These are phyloP conservation scores for Botrytis deweyae DNA, from an alignment of 2,329 filamentous ascomycete genomes.

Conservation along the genomic window DNA sequence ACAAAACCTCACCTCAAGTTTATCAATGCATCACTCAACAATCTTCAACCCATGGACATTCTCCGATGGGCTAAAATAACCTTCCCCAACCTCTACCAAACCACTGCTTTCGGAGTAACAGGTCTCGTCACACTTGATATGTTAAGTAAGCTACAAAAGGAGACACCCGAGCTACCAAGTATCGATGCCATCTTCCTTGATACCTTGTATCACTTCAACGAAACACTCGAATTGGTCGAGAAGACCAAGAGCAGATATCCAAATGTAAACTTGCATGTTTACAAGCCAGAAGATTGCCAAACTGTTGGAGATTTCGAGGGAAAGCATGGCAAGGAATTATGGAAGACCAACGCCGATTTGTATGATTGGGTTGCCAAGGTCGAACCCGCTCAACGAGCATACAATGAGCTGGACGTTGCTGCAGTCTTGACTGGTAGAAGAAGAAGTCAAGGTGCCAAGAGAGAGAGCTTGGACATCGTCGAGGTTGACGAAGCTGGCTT, in stretches of 20 bases:
- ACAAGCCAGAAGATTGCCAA: conserved; percentile 76
- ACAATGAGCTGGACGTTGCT: conserved; percentile 80
- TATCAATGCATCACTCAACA: conserved; percentile 85
- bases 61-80: conserved; percentile 89
- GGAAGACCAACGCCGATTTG: conserved; percentile 80
- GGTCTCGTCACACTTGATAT: conserved; percentile 83
- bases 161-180: conserved; percentile 58
- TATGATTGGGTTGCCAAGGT: conserved; percentile 99
- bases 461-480: conserved; percentile 85
- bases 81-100: conserved; percentile 86
- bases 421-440: conserved; percentile 91
- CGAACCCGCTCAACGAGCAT: conserved; percentile 90
- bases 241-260: conserved; percentile 75
- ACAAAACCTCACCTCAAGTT: conserved; percentile 85
- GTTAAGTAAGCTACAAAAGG: conserved; percentile 69
- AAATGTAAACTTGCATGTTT: conserved; percentile 78
- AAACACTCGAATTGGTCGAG: conserved; percentile 73
- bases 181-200: conserved; percentile 78
- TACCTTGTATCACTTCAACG: conserved; percentile 78
- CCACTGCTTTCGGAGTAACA: conserved; percentile 78
- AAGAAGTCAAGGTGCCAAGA: conserved; percentile 88
- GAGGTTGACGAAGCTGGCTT: conserved; percentile 86
- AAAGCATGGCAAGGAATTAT: conserved; percentile 78
- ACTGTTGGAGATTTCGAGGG: conserved; percentile 75
- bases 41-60: conserved; percentile 86